Evolutionary conservation across 1,139 yeast genomes (phyloP), one percentile per base, ranked within the genome.

Genomic region (Yamadazyma dendronema): DNA sequence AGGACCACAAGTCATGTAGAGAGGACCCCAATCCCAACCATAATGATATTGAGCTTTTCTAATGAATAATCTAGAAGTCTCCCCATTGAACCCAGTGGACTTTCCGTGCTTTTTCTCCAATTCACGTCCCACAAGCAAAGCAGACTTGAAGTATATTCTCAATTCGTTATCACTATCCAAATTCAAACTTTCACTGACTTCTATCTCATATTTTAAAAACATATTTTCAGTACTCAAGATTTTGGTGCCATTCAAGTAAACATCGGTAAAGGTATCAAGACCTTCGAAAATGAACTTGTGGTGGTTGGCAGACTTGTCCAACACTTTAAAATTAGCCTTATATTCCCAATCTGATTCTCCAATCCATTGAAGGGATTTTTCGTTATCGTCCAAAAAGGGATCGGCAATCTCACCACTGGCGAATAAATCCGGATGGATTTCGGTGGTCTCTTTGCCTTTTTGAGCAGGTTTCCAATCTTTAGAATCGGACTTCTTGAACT

Each of bases 1-100:
- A 9, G 75, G 74, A 4, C 79, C 79, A 50, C 74, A 68, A 12
- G 74, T 63, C 49, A 71, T 56, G 34, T 73, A 49, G 1, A 60
- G 50, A 6, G 79, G 80, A 9, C 79, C 79, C 81, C 81, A 75
- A 50, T 75, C 81, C 81, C 81, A 75, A 3, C 81, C 81, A 49
- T 61, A 75, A 42, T 74, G 79, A 47, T 73, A 74, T 48, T 73
- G 80, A 0, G 80, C 76, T 48, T 75, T 75, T 42, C 81, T 56
- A 8, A 68, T 65, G 39, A 70, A 65, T 30, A 69, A 53, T 30
- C 80, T 54, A 28, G 61, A 50, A 6, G 62, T 37, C 32, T 69
- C 75, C 3, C 76, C 77, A 47, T 67, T 72, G 48, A 58, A 61
- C 42, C 68, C 51, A 12, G 46, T 46, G 33, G 42, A 41, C 38